Evolutionary conservation across 2,329 filamentous ascomycete species (phyloP).

Genomic region (Orbilia javanica): DNA sequence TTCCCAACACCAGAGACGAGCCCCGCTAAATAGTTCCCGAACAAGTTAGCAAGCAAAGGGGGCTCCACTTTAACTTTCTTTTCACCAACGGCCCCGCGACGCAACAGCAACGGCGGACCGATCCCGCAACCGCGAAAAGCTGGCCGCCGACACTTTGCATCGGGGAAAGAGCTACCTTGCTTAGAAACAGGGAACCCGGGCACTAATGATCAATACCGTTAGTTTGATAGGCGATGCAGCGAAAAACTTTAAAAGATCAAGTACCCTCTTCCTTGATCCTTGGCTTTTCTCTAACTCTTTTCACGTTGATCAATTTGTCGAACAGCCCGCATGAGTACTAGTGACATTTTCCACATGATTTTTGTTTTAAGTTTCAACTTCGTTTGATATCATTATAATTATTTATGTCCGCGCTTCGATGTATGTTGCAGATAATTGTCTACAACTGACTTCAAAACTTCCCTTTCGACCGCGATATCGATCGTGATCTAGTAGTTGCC

Average conservation of each 20-base stretch:
- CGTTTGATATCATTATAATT: neutral
- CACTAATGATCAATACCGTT: conserved; percentile 46
- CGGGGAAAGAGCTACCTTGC: conserved; percentile 27
- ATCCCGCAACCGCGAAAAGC: conserved; percentile 53
- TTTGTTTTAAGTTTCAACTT: conserved; percentile 5
- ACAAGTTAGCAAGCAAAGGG: conserved; percentile 12
- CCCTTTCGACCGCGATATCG: neutral
- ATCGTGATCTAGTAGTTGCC: neutral
- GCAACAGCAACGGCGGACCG: conserved; percentile 48
- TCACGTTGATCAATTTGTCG: neutral
- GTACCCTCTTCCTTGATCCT: conserved; percentile 12
- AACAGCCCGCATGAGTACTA: conserved; percentile 1
- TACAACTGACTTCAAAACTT: neutral
- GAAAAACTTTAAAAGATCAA: conserved; percentile 42
- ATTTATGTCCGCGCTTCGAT: neutral
- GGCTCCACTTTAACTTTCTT: conserved; percentile 30
- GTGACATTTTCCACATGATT: conserved; percentile 5
- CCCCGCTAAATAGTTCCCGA: conserved; percentile 28
- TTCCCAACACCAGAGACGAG: conserved; percentile 8
- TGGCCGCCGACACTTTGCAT: conserved; percentile 10
- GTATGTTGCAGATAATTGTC: neutral
- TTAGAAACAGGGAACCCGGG: conserved; percentile 31
- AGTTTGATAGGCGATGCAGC: neutral
- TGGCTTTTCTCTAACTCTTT: neutral
- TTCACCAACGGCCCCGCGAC: conserved; percentile 23